Percentiles rank a stretch among this genome's conserved stretches.
Evolutionary conservation across 106 monocot genomes (phyloP).

Genomic region (Posidonia australis): DNA sequence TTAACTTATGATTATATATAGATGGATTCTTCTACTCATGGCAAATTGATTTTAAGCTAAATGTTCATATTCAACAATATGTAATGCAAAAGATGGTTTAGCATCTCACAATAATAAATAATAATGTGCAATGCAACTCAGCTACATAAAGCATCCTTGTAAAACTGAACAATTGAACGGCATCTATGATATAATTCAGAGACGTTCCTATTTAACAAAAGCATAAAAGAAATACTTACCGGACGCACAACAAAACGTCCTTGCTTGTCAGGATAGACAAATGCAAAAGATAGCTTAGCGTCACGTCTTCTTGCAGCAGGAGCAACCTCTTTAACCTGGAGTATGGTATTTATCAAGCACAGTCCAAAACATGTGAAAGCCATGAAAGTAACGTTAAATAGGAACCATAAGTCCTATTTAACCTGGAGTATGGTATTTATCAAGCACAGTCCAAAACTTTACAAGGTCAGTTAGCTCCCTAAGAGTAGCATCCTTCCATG

Average conservation of each 20-base stretch:
- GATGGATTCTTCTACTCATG: too few relatives aligned
- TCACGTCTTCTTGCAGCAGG: conserved; percentile 82
- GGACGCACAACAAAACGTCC: conserved; percentile 72
- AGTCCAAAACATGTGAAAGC: background rate
- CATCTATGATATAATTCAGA: background rate
- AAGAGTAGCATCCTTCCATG: conserved; percentile 99
- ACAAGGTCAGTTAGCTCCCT: conserved; percentile 93
- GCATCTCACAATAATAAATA: conserved; percentile 19
- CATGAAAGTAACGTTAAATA: background rate
- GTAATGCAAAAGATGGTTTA: conserved; percentile 88
- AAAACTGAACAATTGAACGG: background rate
- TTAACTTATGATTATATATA: too few relatives aligned
- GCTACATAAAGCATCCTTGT: background rate
- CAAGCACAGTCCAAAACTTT: background rate
- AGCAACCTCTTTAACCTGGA: conserved; percentile 95
- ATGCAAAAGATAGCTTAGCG: conserved; percentile 90
- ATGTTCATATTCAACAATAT: conserved; percentile 79
- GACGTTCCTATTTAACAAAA: background rate
- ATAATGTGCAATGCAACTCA: background rate
- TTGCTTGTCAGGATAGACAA: conserved; percentile 93
- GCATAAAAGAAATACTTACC: conserved; percentile 30
- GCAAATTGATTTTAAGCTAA: too few relatives aligned
- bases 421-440: conserved; percentile 37
- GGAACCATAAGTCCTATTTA: conserved; percentile 75
- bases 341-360: background rate